Conservation (phyloP, 192 early-diverging fungal genomes). For the Rhizoclosmatium globosum region DNA sequence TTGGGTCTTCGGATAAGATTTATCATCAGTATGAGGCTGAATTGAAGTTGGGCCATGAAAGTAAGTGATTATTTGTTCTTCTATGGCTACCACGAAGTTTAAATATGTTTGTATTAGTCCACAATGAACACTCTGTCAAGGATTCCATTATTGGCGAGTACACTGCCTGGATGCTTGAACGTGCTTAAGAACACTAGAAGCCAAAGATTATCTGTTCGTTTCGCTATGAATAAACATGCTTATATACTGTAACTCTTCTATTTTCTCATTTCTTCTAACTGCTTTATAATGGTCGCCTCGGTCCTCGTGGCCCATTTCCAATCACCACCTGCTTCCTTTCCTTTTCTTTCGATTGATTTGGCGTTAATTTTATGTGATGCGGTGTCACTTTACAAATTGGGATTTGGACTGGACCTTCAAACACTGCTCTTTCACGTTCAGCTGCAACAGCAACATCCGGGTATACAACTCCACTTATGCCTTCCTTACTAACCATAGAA, state of each 20-base stretch:
- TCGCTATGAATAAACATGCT: background rate
- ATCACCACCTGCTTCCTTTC: constrained; percentile 13
- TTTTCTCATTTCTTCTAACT: too few relatives aligned
- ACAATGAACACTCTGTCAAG: constrained; percentile 38
- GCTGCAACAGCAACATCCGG: constrained; percentile 1
- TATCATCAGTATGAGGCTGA: constrained; percentile 10
- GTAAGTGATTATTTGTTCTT: constrained; percentile 29
- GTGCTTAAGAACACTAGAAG: too few relatives aligned
- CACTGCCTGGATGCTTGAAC: constrained; percentile 33
- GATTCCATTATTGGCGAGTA: constrained; percentile 32
- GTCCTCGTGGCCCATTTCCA: constrained; percentile 17
- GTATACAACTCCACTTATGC: background rate
- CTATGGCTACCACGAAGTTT: background rate
- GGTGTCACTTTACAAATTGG: background rate
- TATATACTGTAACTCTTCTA: background rate
- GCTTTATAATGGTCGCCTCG: background rate
- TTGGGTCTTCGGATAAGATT: constrained; percentile 24
- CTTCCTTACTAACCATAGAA: background rate
- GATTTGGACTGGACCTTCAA: background rate
- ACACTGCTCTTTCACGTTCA: background rate
- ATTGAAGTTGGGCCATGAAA: constrained; percentile 28
- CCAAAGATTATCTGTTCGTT: too few relatives aligned
- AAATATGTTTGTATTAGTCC: constrained; percentile 36
- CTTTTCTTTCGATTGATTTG: background rate
- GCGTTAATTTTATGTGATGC: background rate